These are phyloP conservation scores for Fraxinus paxiana DNA, from an alignment of 305 asterid genomes.

Conservation along the genomic window DNA sequence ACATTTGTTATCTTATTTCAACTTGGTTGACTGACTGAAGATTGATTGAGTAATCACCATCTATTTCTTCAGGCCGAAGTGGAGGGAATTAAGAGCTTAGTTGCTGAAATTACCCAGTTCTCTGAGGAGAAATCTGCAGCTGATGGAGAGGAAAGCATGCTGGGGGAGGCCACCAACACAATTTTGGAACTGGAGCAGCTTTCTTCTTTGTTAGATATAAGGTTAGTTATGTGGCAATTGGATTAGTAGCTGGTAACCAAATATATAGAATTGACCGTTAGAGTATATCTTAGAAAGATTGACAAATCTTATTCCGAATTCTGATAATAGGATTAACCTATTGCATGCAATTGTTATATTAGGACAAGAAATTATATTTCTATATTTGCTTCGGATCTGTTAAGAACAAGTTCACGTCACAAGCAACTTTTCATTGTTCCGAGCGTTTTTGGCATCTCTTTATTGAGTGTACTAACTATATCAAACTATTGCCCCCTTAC, in stretches of 20 bases:
- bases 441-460: neutral
- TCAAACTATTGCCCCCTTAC: neutral
- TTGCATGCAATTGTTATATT: neutral
- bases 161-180: slow-evolving; percentile 1
- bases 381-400: neutral
- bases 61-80: slow-evolving; percentile 26
- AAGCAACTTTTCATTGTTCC: neutral
- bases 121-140: slow-evolving; percentile 3
- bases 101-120: neutral
- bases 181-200: slow-evolving; percentile 18
- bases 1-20: neutral
- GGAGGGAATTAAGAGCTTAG: slow-evolving; percentile 1
- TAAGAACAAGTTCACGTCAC: neutral
- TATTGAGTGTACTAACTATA: neutral
- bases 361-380: neutral
- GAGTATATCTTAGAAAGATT: neutral
- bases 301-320: neutral
- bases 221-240: slow-evolving; percentile 16
- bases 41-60: neutral
- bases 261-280: neutral
- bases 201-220: slow-evolving; percentile 9
- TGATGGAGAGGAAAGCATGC: neutral
- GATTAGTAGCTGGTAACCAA: neutral
- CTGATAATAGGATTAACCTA: neutral
- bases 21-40: neutral